Percentiles rank a stretch among this genome's conserved stretches.
Conservation (phyloP, 495 filamentous ascomycete species). For the Usnea hakonensis region DNA sequence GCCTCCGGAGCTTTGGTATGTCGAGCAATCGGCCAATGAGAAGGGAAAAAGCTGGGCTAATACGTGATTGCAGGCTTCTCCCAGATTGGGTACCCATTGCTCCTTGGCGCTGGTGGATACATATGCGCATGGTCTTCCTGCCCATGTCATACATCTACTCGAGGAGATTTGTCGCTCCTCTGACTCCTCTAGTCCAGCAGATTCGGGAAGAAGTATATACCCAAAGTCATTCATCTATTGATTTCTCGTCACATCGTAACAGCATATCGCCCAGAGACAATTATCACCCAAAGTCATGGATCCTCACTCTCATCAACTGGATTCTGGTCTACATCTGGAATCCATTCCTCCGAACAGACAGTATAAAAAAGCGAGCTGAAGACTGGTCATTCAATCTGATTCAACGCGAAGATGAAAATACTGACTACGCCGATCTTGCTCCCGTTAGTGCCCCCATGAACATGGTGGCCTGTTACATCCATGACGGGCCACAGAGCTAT, state of each 20-base stretch:
- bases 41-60: constrained; percentile 7
- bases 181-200: constrained; percentile 60
- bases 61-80: constrained; percentile 48
- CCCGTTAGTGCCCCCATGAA: constrained; percentile 91
- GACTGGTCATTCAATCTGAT: constrained; percentile 70
- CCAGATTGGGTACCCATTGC: constrained; percentile 93
- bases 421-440: constrained; percentile 75
- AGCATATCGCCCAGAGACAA: constrained; percentile 74
- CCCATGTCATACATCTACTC: constrained; percentile 90
- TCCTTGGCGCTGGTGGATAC: constrained; percentile 98
- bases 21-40: neutral
- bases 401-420: constrained; percentile 84
- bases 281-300: constrained; percentile 83
- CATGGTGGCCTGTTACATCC: constrained; percentile 69
- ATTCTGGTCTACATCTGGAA: constrained; percentile 69
- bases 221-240: constrained; percentile 66
- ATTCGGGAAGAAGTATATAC: constrained; percentile 81
- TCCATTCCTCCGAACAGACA: constrained; percentile 57
- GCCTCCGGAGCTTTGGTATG: constrained; percentile 81
- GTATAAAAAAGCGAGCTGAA: constrained; percentile 58
- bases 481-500: constrained; percentile 69
- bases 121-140: constrained; percentile 87
- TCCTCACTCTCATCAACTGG: constrained; percentile 70
- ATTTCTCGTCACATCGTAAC: constrained; percentile 73
- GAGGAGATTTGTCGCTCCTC: constrained; percentile 61